Evolutionary conservation across 2,329 filamentous ascomycete species (phyloP).

Genomic region (Phaeosphaeria sp.): DNA sequence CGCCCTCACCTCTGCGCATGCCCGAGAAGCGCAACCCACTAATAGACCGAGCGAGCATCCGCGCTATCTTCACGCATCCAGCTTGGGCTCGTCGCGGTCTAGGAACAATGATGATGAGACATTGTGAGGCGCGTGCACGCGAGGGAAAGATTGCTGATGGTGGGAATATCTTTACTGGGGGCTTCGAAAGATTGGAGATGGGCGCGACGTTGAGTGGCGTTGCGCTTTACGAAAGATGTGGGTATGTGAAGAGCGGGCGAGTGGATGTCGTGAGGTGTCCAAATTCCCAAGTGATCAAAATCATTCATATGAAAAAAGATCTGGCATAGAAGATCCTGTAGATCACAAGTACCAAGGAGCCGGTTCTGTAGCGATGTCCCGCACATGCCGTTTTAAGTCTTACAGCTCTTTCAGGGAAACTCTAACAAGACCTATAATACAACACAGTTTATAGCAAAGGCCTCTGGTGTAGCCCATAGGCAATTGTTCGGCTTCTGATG

Average conservation of each 20-base stretch:
- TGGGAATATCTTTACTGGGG: conserved; percentile 13
- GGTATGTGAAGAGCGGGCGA: conserved; percentile 43
- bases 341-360: neutral
- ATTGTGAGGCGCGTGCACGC: conserved; percentile 38
- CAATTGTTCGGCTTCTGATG: too few relatives aligned
- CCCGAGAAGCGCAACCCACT: conserved; percentile 38
- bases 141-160: conserved; percentile 13
- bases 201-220: conserved; percentile 45
- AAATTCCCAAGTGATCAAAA: conserved; percentile 40
- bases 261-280: conserved; percentile 41
- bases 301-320: conserved; percentile 47
- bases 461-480: too few relatives aligned
- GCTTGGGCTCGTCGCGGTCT: conserved; percentile 36
- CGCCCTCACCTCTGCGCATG: conserved; percentile 36
- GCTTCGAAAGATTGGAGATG: conserved; percentile 44
- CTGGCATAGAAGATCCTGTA: conserved; percentile 1
- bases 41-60: conserved; percentile 40
- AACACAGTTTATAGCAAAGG: too few relatives aligned
- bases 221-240: conserved; percentile 43
- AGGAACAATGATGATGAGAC: conserved; percentile 49
- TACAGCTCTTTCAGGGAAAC: too few relatives aligned
- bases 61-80: conserved; percentile 46
- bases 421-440: too few relatives aligned
- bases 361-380: too few relatives aligned
- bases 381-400: too few relatives aligned